A percentile compares a stretch with the other conserved stretches of the same genome.
Evolutionary conservation across 495 filamentous ascomycete species (phyloP).

Genomic region (Aspergillus sparsus): DNA sequence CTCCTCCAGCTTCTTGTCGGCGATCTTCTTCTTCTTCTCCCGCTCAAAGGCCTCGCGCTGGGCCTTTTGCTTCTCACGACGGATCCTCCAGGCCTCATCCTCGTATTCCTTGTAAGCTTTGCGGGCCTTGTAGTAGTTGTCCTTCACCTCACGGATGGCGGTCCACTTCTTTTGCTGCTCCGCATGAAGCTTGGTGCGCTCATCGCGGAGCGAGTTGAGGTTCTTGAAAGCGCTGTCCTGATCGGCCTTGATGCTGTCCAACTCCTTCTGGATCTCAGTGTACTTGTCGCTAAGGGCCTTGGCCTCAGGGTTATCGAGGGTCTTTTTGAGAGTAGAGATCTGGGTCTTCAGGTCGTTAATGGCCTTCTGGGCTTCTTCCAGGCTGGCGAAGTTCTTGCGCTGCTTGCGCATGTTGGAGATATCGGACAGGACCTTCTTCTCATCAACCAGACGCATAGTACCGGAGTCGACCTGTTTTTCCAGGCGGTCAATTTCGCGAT

Average conservation of each 20-base stretch:
- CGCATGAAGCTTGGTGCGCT: conserved; percentile 75
- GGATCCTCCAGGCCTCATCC: conserved; percentile 68
- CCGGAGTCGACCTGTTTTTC: conserved; percentile 83
- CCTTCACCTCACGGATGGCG: conserved; percentile 79
- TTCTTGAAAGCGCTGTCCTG: conserved; percentile 86
- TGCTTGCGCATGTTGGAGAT: conserved; percentile 80
- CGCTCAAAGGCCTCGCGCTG: conserved; percentile 74
- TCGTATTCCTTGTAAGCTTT: conserved; percentile 80
- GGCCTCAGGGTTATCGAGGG: conserved; percentile 86
- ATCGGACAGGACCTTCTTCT: conserved; percentile 88
- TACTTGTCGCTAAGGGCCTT: conserved; percentile 85
- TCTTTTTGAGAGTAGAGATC: conserved; percentile 81
- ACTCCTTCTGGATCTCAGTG: conserved; percentile 75
- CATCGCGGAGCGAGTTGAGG: conserved; percentile 82
- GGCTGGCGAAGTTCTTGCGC: conserved; percentile 82
- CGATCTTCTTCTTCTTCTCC: conserved; percentile 77
- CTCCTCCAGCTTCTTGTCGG: conserved; percentile 83
- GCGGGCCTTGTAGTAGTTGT: conserved; percentile 75
- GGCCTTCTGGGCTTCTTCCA: conserved; percentile 77
- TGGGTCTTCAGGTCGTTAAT: conserved; percentile 84
- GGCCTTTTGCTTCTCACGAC: conserved; percentile 74
- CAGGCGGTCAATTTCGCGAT: conserved; percentile 74
- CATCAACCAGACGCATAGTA: conserved; percentile 90
- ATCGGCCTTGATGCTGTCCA: conserved; percentile 85
- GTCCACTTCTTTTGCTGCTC: conserved; percentile 83